Evolutionary conservation across 306 rosid species (phyloP).

Genomic region (Spatholobus suberectus): DNA sequence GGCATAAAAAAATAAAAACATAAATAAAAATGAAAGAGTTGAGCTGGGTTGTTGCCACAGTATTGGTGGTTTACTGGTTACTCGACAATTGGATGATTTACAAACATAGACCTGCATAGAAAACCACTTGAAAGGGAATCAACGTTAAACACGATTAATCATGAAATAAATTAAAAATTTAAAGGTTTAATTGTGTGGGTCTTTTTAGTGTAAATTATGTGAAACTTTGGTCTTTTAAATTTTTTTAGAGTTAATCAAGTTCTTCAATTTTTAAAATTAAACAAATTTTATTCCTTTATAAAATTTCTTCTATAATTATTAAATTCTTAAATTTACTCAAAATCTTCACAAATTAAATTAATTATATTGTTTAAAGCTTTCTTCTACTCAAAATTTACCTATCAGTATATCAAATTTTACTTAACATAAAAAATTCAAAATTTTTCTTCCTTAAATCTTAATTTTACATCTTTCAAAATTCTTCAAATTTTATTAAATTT

Average conservation of each 20-base stretch:
- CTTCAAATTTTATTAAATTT: neutral
- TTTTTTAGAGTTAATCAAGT: neutral
- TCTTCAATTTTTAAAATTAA: neutral
- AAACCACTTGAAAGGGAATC: neutral
- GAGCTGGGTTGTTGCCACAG: conserved; percentile 14
- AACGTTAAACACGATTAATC: neutral
- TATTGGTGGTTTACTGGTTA: neutral
- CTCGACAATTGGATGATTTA: neutral
- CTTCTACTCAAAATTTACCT: neutral
- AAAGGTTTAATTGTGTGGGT: neutral
- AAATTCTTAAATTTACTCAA: neutral
- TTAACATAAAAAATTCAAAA: neutral
- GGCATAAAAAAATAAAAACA: neutral
- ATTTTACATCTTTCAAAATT: neutral
- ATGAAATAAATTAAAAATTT: neutral
- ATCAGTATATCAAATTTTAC: neutral
- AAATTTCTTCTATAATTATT: neutral
- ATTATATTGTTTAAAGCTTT: neutral
- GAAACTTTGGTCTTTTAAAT: neutral
- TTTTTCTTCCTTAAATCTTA: neutral
- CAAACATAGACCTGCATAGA: neutral
- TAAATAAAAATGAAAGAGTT: neutral
- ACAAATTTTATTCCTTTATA: neutral
- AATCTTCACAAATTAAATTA: neutral
- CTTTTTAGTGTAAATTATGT: neutral